A percentile compares a stretch with the other conserved stretches of the same genome.
These are phyloP conservation scores for Boletus semigastroideus DNA, from an alignment of 1,284 basidiomycete genomes.

Conservation along the genomic window DNA sequence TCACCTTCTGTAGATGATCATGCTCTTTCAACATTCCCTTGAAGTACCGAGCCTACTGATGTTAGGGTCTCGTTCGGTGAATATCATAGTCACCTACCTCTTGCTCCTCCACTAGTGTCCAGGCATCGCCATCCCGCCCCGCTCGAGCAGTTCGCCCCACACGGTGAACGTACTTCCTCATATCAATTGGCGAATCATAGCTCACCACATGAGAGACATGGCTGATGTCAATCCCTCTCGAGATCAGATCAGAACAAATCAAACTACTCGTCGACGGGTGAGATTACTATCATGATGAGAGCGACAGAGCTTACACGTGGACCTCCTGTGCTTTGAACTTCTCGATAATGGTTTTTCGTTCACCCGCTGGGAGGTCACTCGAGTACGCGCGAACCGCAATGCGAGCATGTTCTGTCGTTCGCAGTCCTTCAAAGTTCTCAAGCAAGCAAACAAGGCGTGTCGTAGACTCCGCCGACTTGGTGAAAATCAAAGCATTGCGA, in stretches of 20 bases:
- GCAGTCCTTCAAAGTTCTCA: slow-evolving; percentile 73
- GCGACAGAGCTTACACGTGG: slow-evolving; percentile 63
- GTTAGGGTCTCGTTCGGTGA: neutral
- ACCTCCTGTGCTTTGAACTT: slow-evolving; percentile 82
- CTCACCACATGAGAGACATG: slow-evolving; percentile 90
- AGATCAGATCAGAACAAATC: slow-evolving; percentile 93
- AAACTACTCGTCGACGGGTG: slow-evolving; percentile 50
- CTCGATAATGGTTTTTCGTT: slow-evolving; percentile 77
- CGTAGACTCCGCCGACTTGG: slow-evolving; percentile 93
- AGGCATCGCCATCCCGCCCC: slow-evolving; percentile 82
- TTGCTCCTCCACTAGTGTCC: slow-evolving; percentile 95
- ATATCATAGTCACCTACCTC: slow-evolving; percentile 53
- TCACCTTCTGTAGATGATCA: slow-evolving; percentile 72
- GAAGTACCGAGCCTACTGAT: slow-evolving; percentile 76
- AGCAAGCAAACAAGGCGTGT: slow-evolving; percentile 81
- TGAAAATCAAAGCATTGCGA: slow-evolving; percentile 85
- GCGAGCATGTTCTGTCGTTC: slow-evolving; percentile 24
- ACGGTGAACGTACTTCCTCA: slow-evolving; percentile 96
- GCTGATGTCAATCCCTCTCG: slow-evolving; percentile 95
- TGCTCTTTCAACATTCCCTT: slow-evolving; percentile 81
- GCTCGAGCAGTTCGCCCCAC: slow-evolving; percentile 95
- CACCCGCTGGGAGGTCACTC: slow-evolving; percentile 75
- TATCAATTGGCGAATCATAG: slow-evolving; percentile 95
- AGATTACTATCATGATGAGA: slow-evolving; percentile 7
- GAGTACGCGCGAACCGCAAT: slow-evolving; percentile 76